Evolutionary conservation across 83 land plant genomes (phyloP).

Genomic region (Picea mariana): DNA sequence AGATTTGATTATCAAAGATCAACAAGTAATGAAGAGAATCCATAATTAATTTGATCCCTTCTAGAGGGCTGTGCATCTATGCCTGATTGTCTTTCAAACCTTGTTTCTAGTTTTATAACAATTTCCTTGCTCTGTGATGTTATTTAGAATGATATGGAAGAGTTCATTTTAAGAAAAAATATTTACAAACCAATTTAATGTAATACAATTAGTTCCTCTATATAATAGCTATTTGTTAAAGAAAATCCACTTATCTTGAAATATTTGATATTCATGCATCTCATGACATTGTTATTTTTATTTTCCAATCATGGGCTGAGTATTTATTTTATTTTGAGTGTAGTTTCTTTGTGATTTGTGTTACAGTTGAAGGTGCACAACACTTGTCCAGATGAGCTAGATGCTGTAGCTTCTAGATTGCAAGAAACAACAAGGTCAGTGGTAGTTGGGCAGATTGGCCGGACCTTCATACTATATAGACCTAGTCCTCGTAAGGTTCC

Average conservation of each 20-base stretch:
- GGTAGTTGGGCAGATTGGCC: constrained; percentile 61
- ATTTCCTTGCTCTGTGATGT: not conserved
- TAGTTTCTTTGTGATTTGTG: constrained; percentile 2
- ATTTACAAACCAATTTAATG: not conserved
- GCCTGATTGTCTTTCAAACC: no score
- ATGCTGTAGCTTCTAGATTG: constrained; percentile 43
- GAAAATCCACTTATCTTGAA: not conserved
- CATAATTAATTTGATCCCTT: no score
- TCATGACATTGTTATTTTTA: not conserved
- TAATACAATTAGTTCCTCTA: not conserved
- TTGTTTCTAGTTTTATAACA: not conserved
- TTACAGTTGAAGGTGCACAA: constrained; percentile 57
- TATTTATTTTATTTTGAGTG: not conserved
- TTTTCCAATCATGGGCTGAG: not conserved
- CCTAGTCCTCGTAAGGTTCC: constrained; percentile 57
- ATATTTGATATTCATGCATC: not conserved
- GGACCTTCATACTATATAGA: constrained; percentile 59
- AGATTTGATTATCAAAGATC: no score
- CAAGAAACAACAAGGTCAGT: constrained; percentile 60
- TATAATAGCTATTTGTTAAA: not conserved
- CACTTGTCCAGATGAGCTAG: constrained; percentile 62
- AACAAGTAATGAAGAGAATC: no score
- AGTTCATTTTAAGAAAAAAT: not conserved
- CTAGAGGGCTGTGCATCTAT: no score
- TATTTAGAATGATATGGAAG: not conserved